Base-by-base conservation (phyloP, 2,329 filamentous ascomycete genomes). In the Talaromyces verruculosus region DNA sequence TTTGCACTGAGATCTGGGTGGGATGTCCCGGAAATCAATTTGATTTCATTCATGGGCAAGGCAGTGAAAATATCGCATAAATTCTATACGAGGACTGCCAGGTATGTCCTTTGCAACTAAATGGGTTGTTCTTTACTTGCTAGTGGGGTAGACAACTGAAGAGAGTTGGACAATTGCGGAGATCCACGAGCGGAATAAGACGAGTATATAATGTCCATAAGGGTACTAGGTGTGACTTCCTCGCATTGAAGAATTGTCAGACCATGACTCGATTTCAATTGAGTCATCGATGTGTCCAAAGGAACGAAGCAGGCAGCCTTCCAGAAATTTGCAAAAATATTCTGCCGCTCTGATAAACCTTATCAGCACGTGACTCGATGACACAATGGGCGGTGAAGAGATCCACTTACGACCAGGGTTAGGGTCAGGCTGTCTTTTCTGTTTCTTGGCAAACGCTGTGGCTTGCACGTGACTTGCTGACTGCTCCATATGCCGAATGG, bases 1-100 rank as follows among this genome's bases (percentile, higher is more conserved):
- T 88, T 81, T 74, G 88, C 87, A 43, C 89, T 89, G 65, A 91
- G 84, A 78, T 88, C 84, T 5, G 89, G 89, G 76, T 91, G 89
- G 76, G 88, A 90, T 81, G 90, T 91, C 73, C 89, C 89, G 71
- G 89, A 91, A 75, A 91, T 82, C 69, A 91, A 81, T 79, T 91
- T 91, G 76, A 91, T 91, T 45, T 87, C 89, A 80, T 91, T 91
- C 39, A 47, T 30, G 5, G 8, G 15, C 10, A 37, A 35, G 0
- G 25, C 41, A 39, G 41, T 45, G 33, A 30, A 39, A 37, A 15
- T 17, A 19, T 39, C 33, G 10, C 17, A 22, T 8, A 15, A 15
- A 5, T 3, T 7, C 3, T 57, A 37, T 13, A 19, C 33, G 22
- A 6, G 5, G 13, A n/a, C 19, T 47, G 45, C 17, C 58, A 17